A percentile compares a stretch with the other conserved stretches of the same genome.
Conservation (phyloP, 2,329 filamentous ascomycete species). For the Trichoderma sp. region DNA sequence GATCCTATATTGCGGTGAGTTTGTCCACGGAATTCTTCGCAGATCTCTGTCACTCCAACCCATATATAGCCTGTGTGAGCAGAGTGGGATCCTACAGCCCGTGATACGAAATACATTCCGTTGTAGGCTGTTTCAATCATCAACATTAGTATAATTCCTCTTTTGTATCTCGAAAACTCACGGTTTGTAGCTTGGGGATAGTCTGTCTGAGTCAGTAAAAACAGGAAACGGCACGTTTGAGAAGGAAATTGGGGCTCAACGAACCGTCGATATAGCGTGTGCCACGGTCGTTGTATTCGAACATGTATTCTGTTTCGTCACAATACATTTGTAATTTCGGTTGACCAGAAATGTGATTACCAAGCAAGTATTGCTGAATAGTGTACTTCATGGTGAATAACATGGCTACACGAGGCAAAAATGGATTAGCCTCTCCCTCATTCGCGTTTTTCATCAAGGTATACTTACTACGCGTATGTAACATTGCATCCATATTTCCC, state of each 20-base stretch:
- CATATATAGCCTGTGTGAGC: neutral
- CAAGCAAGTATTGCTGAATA: neutral
- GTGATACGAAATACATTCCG: neutral
- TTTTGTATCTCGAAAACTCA: neutral
- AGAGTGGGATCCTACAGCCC: neutral
- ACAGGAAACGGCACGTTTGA: neutral
- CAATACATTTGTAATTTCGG: neutral
- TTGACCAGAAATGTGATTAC: neutral
- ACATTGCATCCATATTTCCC: neutral
- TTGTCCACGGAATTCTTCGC: neutral
- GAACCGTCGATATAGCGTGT: neutral
- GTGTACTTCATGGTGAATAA: neutral
- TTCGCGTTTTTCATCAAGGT: neutral
- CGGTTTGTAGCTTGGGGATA: neutral
- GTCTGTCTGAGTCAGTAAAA: neutral
- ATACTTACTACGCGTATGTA: neutral
- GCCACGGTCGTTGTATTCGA: neutral
- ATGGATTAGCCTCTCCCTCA: neutral
- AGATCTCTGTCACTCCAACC: neutral
- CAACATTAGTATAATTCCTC: neutral
- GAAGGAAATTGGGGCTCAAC: neutral
- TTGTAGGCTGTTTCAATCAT: neutral
- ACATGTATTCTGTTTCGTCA: neutral
- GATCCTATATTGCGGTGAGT: neutral
- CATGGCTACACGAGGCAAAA: neutral